phyloP scores from a whole-genome alignment of 208 protist species.

The Wallacemonas sp. region DNA sequence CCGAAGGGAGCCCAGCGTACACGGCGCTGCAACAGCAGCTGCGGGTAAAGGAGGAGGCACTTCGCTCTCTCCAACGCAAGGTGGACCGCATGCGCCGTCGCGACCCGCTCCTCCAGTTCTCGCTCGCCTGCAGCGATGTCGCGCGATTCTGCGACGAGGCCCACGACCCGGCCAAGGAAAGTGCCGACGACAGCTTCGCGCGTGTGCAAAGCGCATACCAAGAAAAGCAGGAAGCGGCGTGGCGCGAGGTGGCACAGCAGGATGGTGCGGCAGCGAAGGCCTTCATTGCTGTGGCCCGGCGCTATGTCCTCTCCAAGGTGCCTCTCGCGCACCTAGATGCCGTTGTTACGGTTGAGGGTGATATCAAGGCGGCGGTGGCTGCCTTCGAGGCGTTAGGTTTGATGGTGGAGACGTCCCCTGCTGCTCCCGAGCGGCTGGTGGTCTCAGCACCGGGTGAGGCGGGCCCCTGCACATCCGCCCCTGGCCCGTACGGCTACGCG shows the following conservation, averaged over 20 bases:
- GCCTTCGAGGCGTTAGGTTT: constrained; percentile 35
- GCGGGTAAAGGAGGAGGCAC: constrained; percentile 47
- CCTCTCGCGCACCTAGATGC: constrained; percentile 73
- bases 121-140: constrained; percentile 74
- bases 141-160: constrained; percentile 45
- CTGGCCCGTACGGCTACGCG: constrained; percentile 58
- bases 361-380: constrained; percentile 15
- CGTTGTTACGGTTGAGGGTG: constrained; percentile 41
- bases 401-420: constrained; percentile 11
- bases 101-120: constrained; percentile 84
- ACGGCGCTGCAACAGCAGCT: constrained; percentile 49
- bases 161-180: constrained; percentile 24
- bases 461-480: constrained; percentile 3
- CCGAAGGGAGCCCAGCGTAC: constrained; percentile 31
- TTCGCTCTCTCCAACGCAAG: constrained; percentile 83
- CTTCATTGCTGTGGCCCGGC: constrained; percentile 51
- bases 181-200: constrained; percentile 49
- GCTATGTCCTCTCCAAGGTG: constrained; percentile 42
- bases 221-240: constrained; percentile 39
- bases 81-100: constrained; percentile 71
- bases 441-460: constrained; percentile 22
- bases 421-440: constrained; percentile 19
- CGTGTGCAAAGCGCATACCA: constrained; percentile 45
- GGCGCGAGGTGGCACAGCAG: constrained; percentile 31
- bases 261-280: constrained; percentile 39